Percentiles rank a stretch among this genome's conserved stretches.
These are phyloP conservation scores for Misopates orontium DNA, from an alignment of 257 asterid species.

Conservation along the genomic window DNA sequence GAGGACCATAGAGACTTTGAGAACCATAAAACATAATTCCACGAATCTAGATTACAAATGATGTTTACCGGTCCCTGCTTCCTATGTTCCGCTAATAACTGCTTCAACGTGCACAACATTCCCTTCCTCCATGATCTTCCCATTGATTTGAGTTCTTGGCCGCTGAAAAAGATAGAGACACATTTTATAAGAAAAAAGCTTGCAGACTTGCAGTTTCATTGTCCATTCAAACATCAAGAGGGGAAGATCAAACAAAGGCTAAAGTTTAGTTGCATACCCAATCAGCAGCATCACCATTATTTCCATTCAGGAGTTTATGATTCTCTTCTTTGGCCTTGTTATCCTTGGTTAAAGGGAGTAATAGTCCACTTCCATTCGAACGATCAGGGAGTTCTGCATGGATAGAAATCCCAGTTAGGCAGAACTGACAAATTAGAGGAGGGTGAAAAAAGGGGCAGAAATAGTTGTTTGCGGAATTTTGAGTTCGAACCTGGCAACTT, in stretches of 20 bases:
- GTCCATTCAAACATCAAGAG: background rate
- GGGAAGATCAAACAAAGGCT: background rate
- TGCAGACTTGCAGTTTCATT: background rate
- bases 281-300: conserved; percentile 68
- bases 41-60: conserved; percentile 35
- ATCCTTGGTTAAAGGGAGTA: conserved; percentile 82
- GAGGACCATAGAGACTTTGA: conserved; percentile 18
- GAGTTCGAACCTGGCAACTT: conserved; percentile 68
- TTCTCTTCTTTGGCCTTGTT: conserved; percentile 69
- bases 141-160: conserved; percentile 87
- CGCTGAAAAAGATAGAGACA: conserved; percentile 47
- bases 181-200: conserved; percentile 15
- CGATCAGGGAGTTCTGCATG: conserved; percentile 87
- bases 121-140: conserved; percentile 85
- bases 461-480: background rate
- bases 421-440: background rate
- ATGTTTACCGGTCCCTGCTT: conserved; percentile 18
- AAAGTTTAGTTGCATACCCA: conserved; percentile 52
- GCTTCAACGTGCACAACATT: conserved; percentile 72
- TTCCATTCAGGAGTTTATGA: conserved; percentile 77
- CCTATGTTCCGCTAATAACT: conserved; percentile 61
- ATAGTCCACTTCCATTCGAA: conserved; percentile 45
- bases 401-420: conserved; percentile 8
- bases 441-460: background rate
- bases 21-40: conserved; percentile 26